These are phyloP conservation scores for Hymenoscyphus fructigenus DNA, from an alignment of 2,329 filamentous ascomycete species.

Conservation along the genomic window DNA sequence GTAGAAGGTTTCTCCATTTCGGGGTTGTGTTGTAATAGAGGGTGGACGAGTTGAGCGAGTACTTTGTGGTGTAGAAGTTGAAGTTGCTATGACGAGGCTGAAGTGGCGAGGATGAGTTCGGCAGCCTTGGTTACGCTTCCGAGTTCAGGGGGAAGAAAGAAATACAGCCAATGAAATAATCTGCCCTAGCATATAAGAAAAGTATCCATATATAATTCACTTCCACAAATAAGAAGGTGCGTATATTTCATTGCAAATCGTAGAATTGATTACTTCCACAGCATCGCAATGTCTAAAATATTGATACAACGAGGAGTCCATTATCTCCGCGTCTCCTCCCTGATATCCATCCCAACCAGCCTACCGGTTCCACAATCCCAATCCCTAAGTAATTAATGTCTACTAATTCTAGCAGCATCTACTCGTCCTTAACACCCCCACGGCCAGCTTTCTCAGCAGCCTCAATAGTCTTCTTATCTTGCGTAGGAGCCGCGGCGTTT, in stretches of 20 bases:
- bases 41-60: background rate
- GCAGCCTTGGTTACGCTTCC: constrained; percentile 14
- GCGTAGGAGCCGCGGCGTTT: constrained; percentile 64
- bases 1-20: constrained; percentile 29
- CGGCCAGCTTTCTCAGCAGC: constrained; percentile 73
- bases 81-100: constrained; percentile 20
- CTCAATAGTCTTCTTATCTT: constrained; percentile 87
- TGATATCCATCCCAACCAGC: background rate
- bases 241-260: background rate
- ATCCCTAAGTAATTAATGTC: no score
- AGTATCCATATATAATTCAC: no score
- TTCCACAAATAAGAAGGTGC: background rate
- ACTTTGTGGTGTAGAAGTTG: background rate
- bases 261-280: constrained; percentile 8
- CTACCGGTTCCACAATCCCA: constrained; percentile 2
- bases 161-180: background rate
- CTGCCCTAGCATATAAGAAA: background rate
- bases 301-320: constrained; percentile 5
- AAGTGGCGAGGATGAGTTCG: constrained; percentile 14
- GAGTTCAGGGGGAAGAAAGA: background rate
- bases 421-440: constrained; percentile 72
- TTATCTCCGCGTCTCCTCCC: background rate
- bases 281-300: constrained; percentile 9
- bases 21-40: background rate
- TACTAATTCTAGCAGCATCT: constrained; percentile 19